Evolutionary conservation across 257 asterid genomes (phyloP).

Genomic region (Apocynum venetum): DNA sequence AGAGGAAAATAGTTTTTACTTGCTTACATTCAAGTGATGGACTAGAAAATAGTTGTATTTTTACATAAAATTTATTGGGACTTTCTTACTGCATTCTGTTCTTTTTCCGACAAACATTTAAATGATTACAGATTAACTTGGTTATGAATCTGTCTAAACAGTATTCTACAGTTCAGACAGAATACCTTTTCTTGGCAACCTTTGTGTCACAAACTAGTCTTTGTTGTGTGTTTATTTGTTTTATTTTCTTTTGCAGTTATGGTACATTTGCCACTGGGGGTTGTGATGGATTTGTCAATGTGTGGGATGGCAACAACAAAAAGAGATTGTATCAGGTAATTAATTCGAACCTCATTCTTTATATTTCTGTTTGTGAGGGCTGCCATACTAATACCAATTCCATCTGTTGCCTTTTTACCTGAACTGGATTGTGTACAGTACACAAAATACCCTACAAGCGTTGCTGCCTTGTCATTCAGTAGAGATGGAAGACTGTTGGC

Average conservation of each 20-base stretch:
- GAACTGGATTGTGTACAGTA: constrained; percentile 41
- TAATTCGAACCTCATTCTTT: not conserved
- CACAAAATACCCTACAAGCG: constrained; percentile 74
- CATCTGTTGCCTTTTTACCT: not conserved
- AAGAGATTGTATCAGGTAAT: constrained; percentile 88
- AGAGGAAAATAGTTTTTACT: not conserved
- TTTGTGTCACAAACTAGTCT: not conserved
- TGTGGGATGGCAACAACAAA: constrained; percentile 98
- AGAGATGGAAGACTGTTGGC: constrained; percentile 85
- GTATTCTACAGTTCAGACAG: too few relatives aligned
- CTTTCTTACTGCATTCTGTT: not conserved
- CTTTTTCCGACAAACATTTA: not conserved
- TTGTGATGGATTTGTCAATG: constrained; percentile 87
- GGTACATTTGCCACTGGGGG: constrained; percentile 97
- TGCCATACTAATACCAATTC: constrained; percentile 3
- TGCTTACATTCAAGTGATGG: not conserved
- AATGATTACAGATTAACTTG: not conserved
- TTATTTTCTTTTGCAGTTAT: constrained; percentile 41
- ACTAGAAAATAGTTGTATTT: not conserved
- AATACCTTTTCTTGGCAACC: too few relatives aligned
- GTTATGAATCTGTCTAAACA: too few relatives aligned
- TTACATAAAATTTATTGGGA: not conserved
- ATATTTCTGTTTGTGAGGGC: not conserved
- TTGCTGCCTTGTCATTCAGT: constrained; percentile 86
- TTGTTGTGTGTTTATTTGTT: not conserved